A percentile compares a stretch with the other conserved stretches of the same genome.
Evolutionary conservation across 305 asterid genomes (phyloP).

Genomic region (Ilex paraguariensis): DNA sequence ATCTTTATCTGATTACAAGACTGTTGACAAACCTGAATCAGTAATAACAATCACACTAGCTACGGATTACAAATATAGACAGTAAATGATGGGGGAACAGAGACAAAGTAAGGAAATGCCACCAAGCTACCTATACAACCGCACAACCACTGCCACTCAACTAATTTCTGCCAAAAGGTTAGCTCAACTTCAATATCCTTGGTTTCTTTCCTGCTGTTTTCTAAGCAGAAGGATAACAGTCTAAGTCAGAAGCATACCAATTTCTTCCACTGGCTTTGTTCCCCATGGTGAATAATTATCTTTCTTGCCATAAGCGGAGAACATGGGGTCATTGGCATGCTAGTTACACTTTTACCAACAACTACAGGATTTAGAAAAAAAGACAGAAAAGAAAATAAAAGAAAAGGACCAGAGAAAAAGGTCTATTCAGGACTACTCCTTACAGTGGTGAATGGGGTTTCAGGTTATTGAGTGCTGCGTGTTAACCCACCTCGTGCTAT

Average conservation of each 20-base stretch:
- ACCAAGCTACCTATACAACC: conserved; percentile 68
- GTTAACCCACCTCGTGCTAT: conserved; percentile 64
- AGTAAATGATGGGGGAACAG: conserved; percentile 43
- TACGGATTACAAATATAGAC: conserved; percentile 77
- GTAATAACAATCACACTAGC: conserved; percentile 61
- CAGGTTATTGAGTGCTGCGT: conserved; percentile 74
- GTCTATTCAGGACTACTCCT: conserved; percentile 32
- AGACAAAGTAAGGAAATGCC: conserved; percentile 40
- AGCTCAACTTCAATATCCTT: conserved; percentile 61
- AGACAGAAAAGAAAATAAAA: neutral
- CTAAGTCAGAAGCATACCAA: conserved; percentile 85
- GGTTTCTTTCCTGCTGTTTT: conserved; percentile 31
- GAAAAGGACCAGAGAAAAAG: conserved; percentile 18
- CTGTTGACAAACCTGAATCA: conserved; percentile 64
- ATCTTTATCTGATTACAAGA: conserved; percentile 20
- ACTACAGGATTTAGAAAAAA: conserved; percentile 33
- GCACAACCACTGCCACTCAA: conserved; percentile 46
- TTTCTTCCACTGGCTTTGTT: conserved; percentile 28
- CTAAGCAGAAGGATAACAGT: conserved; percentile 50
- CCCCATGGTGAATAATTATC: conserved; percentile 23
- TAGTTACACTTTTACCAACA: conserved; percentile 67
- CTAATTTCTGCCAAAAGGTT: conserved; percentile 48
- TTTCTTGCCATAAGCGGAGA: conserved; percentile 43
- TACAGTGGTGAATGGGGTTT: conserved; percentile 21
- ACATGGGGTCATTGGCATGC: conserved; percentile 56